Conservation (phyloP, 1,284 basidiomycete genomes). For the Leccinum solheimii region DNA sequence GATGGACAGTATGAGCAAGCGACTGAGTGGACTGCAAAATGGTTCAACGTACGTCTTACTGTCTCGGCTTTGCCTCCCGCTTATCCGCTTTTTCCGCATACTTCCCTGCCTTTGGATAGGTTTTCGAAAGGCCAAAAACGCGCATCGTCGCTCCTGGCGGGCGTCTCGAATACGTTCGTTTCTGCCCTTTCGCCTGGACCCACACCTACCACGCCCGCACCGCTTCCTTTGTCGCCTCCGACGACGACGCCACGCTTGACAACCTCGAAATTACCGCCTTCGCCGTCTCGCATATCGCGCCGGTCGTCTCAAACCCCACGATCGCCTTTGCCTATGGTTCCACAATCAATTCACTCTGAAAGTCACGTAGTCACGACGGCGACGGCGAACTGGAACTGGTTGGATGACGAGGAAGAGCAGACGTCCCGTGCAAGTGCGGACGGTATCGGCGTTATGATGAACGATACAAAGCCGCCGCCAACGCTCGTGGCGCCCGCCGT, state of each 20-base stretch:
- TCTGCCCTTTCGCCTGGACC: constrained; percentile 45
- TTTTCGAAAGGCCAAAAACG: constrained; percentile 64
- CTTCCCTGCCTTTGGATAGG: constrained; percentile 32
- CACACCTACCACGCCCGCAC: constrained; percentile 30
- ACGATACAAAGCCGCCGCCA: constrained; percentile 19
- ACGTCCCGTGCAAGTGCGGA: constrained; percentile 1
- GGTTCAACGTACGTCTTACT: constrained; percentile 46
- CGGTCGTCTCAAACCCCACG: constrained; percentile 8
- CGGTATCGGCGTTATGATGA: constrained; percentile 28
- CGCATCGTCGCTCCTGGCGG: constrained; percentile 63
- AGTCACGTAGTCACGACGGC: background rate
- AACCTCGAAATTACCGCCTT: background rate
- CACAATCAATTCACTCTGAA: background rate
- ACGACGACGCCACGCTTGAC: background rate
- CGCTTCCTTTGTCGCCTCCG: constrained; percentile 15
- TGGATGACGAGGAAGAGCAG: constrained; percentile 40
- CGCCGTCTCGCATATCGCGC: constrained; percentile 8
- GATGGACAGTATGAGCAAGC: constrained; percentile 59
- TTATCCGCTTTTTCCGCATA: background rate
- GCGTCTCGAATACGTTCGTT: constrained; percentile 59
- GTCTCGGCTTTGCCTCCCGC: background rate
- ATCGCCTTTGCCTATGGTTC: background rate
- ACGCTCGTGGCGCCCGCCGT: background rate
- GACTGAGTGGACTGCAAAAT: constrained; percentile 58
- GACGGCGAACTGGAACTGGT: constrained; percentile 34